Percentiles rank a stretch among this genome's conserved stretches.
Evolutionary conservation across 768 basidiomycete species (phyloP).

Genomic region (Suillus americanus): DNA sequence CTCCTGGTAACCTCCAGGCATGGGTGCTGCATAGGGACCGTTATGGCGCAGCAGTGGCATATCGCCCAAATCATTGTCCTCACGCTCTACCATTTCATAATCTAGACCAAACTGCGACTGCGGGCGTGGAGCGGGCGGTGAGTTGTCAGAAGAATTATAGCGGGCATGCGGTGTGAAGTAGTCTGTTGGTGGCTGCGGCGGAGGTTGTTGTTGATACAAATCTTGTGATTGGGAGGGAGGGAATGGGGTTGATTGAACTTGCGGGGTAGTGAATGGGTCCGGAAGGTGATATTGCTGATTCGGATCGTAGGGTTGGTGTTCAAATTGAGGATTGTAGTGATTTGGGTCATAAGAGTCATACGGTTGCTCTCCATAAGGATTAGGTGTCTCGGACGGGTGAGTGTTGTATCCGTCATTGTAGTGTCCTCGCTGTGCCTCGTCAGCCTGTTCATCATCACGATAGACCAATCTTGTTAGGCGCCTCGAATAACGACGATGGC

Average conservation of each 20-base stretch:
- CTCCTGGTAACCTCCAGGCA: constrained; percentile 45
- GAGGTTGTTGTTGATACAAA: constrained; percentile 29
- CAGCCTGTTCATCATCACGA: constrained; percentile 39
- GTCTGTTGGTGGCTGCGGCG: constrained; percentile 18
- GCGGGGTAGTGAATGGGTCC: constrained; percentile 37
- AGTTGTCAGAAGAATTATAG: constrained; percentile 26
- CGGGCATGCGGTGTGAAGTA: constrained; percentile 12
- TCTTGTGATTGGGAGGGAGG: constrained; percentile 20
- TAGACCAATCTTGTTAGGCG: constrained; percentile 3
- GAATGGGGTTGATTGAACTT: constrained; percentile 19
- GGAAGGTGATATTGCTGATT: constrained; percentile 38
- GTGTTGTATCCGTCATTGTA: constrained; percentile 70
- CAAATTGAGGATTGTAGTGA: constrained; percentile 31
- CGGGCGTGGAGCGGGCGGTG: constrained; percentile 23
- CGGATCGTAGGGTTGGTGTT: constrained; percentile 32
- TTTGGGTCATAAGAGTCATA: constrained; percentile 26
- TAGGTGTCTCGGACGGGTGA: constrained; percentile 39
- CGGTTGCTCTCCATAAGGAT: constrained; percentile 44
- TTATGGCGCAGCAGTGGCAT: constrained; percentile 65
- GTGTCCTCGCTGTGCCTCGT: constrained; percentile 60
- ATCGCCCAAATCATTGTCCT: constrained; percentile 55
- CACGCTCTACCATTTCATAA: constrained; percentile 43
- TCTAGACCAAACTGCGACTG: constrained; percentile 22
- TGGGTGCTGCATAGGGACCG: constrained; percentile 30
- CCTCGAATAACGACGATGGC: not conserved